Evolutionary conservation across 306 rosid genomes (phyloP), one percentile per base, ranked within the genome.

Genomic region (Oxytropis ochrocephala): DNA sequence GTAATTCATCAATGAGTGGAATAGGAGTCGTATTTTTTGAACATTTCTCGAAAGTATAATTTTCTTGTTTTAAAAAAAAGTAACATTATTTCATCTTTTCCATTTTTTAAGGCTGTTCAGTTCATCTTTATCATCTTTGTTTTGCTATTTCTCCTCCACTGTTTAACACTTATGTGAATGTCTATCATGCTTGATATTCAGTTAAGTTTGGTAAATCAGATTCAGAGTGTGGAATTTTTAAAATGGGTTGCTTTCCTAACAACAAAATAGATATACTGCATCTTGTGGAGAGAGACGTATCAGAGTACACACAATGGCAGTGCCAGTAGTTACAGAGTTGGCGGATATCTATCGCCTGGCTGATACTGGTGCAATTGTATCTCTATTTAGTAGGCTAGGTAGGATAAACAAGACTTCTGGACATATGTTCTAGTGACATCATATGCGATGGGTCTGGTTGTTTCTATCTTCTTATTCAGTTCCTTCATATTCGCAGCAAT

Each of bases 221-320:
- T 63, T 62, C 71, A 41, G 32, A 39, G 36, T 75, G 59, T 41
- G 8, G 29, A 70, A 0, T 39, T 74, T 69, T 51, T 17, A 46
- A 64, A 52, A 61, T 12, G 36, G 42, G 49, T 74, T 60, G 70
- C 64, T 63, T 81, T 87, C 88, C 75, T 95, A 83, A 89, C 87
- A 57, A 74, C 48, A 64, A 50, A 79, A 83, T 81, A 95, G 96
- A 80, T 91, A 95, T 71, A 91, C 99, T 46, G 97, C 99, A 56
- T 95, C 99, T 75, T 95, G 99, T 65, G 97, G 99, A 67, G 99
- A 91, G 83, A 85, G 99, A 76, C 99, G 96, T 51, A 89, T 95
- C 79, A 91, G 99, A 84, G 84, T 95, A 67, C 97, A 91, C 83
- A 95, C 99, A 14, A 88, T 89, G 70, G 99, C 96, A 46, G 93